These are phyloP conservation scores for Conticribra weissflogii DNA, from an alignment of 108 stramenopile species.

Conservation along the genomic window DNA sequence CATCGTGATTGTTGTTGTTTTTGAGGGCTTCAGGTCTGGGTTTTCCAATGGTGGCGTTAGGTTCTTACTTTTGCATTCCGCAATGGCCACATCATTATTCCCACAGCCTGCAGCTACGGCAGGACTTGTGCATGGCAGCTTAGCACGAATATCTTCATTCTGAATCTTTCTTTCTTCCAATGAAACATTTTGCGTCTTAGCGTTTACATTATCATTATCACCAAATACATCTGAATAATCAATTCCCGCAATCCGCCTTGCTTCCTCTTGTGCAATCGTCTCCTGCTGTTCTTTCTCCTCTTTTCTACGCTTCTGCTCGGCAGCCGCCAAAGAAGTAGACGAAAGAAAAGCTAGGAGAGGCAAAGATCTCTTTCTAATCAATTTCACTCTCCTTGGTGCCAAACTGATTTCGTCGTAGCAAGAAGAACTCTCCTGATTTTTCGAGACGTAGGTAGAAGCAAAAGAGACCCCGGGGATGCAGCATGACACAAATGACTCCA, in stretches of 20 bases:
- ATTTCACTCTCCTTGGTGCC: neutral
- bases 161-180: neutral
- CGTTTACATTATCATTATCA: neutral
- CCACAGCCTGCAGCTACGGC: too few relatives aligned
- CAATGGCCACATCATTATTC: neutral
- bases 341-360: conserved; percentile 34
- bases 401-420: too few relatives aligned
- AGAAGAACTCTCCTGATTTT: neutral
- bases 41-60: neutral
- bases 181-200: neutral
- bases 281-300: conserved; percentile 21
- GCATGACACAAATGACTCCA: conserved; percentile 31
- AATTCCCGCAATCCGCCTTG: conserved; percentile 14
- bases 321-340: conserved; percentile 23
- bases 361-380: conserved; percentile 24
- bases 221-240: conserved; percentile 12
- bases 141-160: neutral
- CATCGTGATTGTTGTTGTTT: conserved; percentile 3
- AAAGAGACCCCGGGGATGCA: conserved; percentile 38
- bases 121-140: neutral
- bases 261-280: conserved; percentile 29
- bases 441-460: neutral
- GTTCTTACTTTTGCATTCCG: neutral
- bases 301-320: conserved; percentile 31
- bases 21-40: neutral